Conservation (phyloP, 208 protist species). For the Acanthamoeba divionensis region DNA sequence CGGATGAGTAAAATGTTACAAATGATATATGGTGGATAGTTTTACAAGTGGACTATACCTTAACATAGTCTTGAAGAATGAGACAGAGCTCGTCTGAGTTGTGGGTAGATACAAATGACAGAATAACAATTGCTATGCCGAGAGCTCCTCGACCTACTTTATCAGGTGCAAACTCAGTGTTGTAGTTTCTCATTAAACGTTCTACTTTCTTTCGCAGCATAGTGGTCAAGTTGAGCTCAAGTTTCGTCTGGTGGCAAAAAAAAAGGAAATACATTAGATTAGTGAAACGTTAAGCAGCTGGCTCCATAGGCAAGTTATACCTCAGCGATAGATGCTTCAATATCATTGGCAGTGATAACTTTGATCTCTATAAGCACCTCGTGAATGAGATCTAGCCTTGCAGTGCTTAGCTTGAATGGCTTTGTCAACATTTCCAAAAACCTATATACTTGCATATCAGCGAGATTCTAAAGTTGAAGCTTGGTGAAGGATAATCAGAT, state of each 20-base stretch:
- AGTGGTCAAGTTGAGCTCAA: background rate
- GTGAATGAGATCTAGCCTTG: constrained; percentile 2
- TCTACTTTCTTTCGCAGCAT: background rate
- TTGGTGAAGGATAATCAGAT: background rate
- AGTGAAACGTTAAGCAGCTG: background rate
- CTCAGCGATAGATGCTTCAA: background rate
- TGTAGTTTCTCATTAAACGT: background rate
- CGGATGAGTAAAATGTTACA: background rate
- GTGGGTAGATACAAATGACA: constrained; percentile 6
- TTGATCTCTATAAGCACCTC: constrained; percentile 46
- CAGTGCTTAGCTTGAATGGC: background rate
- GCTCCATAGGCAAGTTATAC: background rate
- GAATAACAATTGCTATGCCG: background rate
- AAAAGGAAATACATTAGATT: background rate
- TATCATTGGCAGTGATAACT: background rate
- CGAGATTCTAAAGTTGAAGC: background rate
- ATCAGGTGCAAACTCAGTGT: background rate
- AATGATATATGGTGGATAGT: background rate
- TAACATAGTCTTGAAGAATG: background rate
- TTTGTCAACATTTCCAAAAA: background rate
- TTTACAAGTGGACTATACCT: background rate
- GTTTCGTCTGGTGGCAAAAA: background rate
- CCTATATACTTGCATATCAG: background rate
- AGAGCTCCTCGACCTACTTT: background rate
- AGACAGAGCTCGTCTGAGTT: background rate